phyloP scores from a whole-genome alignment of 2,329 filamentous ascomycete genomes.

The Periconia macrospinosa region DNA sequence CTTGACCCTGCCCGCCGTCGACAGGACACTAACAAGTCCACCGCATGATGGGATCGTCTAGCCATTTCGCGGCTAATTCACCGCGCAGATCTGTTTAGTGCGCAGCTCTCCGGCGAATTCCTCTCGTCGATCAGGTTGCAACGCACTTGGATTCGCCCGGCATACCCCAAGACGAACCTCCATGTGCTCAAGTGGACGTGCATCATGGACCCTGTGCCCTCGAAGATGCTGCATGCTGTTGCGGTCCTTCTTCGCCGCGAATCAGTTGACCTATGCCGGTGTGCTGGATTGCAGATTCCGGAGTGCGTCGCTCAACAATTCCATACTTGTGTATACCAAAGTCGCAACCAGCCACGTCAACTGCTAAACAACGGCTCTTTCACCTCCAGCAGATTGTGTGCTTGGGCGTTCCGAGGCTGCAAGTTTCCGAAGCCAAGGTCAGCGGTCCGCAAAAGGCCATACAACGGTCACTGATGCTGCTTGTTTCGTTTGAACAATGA shows the following conservation, averaged over 20 bases:
- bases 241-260: background rate
- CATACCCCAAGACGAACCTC: background rate
- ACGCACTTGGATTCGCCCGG: background rate
- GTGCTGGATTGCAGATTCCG: background rate
- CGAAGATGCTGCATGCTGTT: background rate
- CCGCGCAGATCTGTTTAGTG: background rate
- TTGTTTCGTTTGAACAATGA: background rate
- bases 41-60: background rate
- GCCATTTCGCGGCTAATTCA: background rate
- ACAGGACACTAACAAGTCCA: background rate
- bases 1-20: background rate
- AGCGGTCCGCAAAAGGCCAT: background rate
- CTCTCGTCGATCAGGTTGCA: background rate
- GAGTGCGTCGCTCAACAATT: background rate
- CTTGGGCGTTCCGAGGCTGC: background rate
- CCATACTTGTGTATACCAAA: background rate
- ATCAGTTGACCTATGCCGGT: background rate
- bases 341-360: background rate
- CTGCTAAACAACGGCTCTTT: background rate
- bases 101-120: background rate
- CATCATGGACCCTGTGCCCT: background rate
- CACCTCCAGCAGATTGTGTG: background rate
- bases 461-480: background rate
- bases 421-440: background rate
- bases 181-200: background rate